These are phyloP conservation scores for Rhizopogon rudus DNA, from an alignment of 768 basidiomycete species.

Conservation along the genomic window DNA sequence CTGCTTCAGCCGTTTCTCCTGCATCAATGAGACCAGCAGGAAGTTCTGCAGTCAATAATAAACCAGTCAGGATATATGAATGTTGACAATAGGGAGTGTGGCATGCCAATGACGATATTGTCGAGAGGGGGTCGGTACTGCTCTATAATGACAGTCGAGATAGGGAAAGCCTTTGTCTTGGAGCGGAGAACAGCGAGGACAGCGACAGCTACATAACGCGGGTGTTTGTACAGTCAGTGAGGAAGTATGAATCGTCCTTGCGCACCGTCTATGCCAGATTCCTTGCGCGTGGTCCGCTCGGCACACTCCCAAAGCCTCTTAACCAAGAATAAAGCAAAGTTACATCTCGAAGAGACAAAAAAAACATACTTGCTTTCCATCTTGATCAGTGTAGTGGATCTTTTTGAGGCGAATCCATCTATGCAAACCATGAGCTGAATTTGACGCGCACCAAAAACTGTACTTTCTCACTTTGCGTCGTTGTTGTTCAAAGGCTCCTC, in stretches of 20 bases:
- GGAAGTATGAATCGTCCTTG: background rate
- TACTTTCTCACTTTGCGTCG: constrained; percentile 51
- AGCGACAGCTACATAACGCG: constrained; percentile 59
- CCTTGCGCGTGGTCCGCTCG: constrained; percentile 72
- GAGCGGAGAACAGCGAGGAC: constrained; percentile 79
- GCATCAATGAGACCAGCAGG: constrained; percentile 80
- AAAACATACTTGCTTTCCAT: constrained; percentile 60
- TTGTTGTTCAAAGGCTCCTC: constrained; percentile 44
- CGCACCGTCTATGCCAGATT: constrained; percentile 77
- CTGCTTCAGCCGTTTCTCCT: constrained; percentile 72
- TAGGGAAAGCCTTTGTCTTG: constrained; percentile 61
- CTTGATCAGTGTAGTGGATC: constrained; percentile 74
- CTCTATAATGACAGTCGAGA: constrained; percentile 82
- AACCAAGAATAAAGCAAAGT: constrained; percentile 3
- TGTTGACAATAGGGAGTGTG: background rate
- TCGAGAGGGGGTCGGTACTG: constrained; percentile 89
- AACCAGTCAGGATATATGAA: background rate
- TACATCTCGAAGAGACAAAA: background rate
- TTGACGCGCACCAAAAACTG: background rate
- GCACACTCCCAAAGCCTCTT: constrained; percentile 90
- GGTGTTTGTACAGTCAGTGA: background rate
- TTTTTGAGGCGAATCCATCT: constrained; percentile 88
- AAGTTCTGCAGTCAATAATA: constrained; percentile 34
- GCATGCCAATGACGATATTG: constrained; percentile 65
- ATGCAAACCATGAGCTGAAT: background rate